These are phyloP conservation scores for Pinus albicaulis DNA, from an alignment of 75 land plant species.

Conservation along the genomic window DNA sequence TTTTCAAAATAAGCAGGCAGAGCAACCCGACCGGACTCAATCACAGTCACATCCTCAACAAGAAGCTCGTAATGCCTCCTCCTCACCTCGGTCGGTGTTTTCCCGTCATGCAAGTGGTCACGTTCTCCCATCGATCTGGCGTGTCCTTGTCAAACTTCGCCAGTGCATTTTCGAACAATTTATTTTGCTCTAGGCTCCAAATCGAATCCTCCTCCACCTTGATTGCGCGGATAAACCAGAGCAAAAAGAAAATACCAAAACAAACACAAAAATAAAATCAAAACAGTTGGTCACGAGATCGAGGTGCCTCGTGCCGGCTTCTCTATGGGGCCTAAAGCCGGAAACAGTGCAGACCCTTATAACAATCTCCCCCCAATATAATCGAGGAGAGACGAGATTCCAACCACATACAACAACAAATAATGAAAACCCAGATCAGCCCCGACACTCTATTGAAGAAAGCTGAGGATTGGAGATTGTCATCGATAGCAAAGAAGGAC, in stretches of 20 bases:
- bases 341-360: too few relatives aligned
- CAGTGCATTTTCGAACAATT: conserved; percentile 67
- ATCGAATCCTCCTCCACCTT: neutral
- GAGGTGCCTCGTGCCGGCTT: too few relatives aligned
- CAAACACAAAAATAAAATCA: too few relatives aligned
- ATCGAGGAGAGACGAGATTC: neutral
- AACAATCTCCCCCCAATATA: too few relatives aligned
- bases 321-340: too few relatives aligned
- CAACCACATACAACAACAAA: neutral
- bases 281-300: too few relatives aligned
- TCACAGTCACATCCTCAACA: conserved; percentile 27
- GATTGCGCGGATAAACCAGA: neutral
- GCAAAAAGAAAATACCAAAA: neutral
- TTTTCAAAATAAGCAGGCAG: conserved; percentile 23
- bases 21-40: conserved; percentile 40
- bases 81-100: conserved; percentile 55
- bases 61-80: conserved; percentile 52
- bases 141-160: conserved; percentile 49
- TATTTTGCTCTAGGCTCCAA: conserved; percentile 71
- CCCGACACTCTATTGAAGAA: neutral
- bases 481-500: too few relatives aligned
- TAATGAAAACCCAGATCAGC: neutral
- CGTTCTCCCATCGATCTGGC: conserved; percentile 63
- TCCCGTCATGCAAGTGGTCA: conserved; percentile 73
- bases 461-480: too few relatives aligned